Percentiles rank a stretch among this genome's conserved stretches.
These are phyloP conservation scores for Calocybe gangraenosa DNA, from an alignment of 768 basidiomycete species.

Conservation along the genomic window DNA sequence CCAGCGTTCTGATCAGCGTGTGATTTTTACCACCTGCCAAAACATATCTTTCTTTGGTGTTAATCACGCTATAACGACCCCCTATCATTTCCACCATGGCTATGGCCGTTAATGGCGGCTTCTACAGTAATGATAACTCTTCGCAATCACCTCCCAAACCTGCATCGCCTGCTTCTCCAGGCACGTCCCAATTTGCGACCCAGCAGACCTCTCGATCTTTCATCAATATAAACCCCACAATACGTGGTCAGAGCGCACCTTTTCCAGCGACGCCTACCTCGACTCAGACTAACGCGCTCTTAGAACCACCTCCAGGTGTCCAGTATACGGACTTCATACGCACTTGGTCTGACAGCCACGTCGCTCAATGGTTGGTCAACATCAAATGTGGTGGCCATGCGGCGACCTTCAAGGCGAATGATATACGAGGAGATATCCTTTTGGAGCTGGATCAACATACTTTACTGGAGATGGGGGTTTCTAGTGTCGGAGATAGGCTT, in stretches of 20 bases:
- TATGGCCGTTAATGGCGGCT: conserved; percentile 9
- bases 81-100: conserved; percentile 13
- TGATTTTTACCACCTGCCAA: conserved; percentile 6
- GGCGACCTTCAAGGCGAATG: conserved; percentile 71
- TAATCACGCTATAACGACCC: neutral
- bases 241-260: conserved; percentile 37
- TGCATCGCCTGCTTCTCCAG: conserved; percentile 40
- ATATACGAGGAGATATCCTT: conserved; percentile 89
- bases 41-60: neutral
- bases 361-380: conserved; percentile 74
- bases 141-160: conserved; percentile 29
- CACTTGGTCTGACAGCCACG: conserved; percentile 69
- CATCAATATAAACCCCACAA: conserved; percentile 30
- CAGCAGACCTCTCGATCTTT: conserved; percentile 38
- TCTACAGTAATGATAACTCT: conserved; percentile 14
- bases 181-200: conserved; percentile 29
- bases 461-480: conserved; percentile 87
- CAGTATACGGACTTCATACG: conserved; percentile 59
- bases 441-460: conserved; percentile 86
- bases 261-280: conserved; percentile 39
- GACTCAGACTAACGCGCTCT: conserved; percentile 21
- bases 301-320: conserved; percentile 59
- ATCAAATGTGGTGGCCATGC: conserved; percentile 72
- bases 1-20: conserved; percentile 1
- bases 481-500: conserved; percentile 88